Percentiles rank a stretch among this genome's conserved stretches.
These are phyloP conservation scores for Lasiodiplodia sp. DNA, from an alignment of 2,329 filamentous ascomycete species.

Conservation along the genomic window DNA sequence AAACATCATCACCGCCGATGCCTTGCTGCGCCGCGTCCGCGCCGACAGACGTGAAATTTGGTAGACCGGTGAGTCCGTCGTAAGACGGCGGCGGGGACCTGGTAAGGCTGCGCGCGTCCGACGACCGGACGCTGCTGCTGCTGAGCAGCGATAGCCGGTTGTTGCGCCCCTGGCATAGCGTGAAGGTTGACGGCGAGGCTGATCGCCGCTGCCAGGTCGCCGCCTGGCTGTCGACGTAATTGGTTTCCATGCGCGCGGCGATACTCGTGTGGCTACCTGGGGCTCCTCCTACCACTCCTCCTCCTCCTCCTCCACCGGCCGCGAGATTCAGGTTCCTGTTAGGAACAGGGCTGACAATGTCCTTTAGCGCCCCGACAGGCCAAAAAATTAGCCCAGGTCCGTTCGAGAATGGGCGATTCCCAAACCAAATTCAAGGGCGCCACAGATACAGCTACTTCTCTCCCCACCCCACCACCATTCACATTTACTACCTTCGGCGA, in stretches of 20 bases:
- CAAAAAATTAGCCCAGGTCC: not conserved
- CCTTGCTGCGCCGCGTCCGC: not conserved
- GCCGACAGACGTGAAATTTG: not conserved
- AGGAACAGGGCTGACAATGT: constrained; percentile 13
- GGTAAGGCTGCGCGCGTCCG: not conserved
- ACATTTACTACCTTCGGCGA: not conserved
- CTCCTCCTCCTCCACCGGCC: not conserved
- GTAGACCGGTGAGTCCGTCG: constrained; percentile 3
- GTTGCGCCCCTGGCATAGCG: constrained; percentile 19
- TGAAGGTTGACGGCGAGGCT: constrained; percentile 20
- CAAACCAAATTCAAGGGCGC: not conserved
- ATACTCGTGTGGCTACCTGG: not conserved
- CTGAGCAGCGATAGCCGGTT: constrained; percentile 22
- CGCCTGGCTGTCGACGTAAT: constrained; percentile 2
- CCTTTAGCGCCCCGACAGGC: not conserved
- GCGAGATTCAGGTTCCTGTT: constrained; percentile 3
- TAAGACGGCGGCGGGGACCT: constrained; percentile 20
- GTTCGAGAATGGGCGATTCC: not conserved
- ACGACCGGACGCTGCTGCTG: not conserved
- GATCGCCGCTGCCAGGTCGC: not conserved
- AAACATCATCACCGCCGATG: not conserved
- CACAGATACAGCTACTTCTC: not conserved
- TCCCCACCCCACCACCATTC: not conserved
- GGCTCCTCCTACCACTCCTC: not conserved
- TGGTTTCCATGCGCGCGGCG: constrained; percentile 19